phyloP scores from a whole-genome alignment of 305 asterid genomes.

The Solanum hybrid region DNA sequence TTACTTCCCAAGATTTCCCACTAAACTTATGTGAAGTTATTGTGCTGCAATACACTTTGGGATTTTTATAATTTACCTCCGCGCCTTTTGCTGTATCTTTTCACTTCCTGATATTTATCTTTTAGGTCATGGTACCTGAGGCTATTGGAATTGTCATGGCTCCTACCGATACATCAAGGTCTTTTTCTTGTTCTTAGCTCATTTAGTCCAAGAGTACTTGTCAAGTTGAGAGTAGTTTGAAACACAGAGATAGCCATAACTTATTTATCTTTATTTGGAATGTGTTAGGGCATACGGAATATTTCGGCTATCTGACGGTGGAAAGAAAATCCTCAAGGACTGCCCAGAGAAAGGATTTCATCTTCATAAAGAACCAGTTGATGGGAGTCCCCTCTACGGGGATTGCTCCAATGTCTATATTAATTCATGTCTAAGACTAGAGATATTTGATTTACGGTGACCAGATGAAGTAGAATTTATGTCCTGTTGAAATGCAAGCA shows the following conservation, averaged over 20 bases:
- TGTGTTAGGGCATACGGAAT: slow-evolving; percentile 27
- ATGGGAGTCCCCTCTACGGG: slow-evolving; percentile 24
- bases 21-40: background rate
- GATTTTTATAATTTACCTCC: background rate
- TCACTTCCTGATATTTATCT: background rate
- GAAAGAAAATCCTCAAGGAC: slow-evolving; percentile 35
- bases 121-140: slow-evolving; percentile 47
- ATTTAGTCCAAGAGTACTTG: background rate
- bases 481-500: background rate
- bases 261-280: background rate
- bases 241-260: background rate
- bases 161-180: slow-evolving; percentile 40
- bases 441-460: slow-evolving; percentile 34
- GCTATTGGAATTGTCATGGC: slow-evolving; percentile 45
- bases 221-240: background rate
- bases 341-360: slow-evolving; percentile 36
- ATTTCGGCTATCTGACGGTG: slow-evolving; percentile 29
- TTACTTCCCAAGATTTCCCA: background rate
- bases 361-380: slow-evolving; percentile 25
- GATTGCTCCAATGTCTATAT: slow-evolving; percentile 26
- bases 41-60: background rate
- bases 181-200: background rate
- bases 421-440: slow-evolving; percentile 32
- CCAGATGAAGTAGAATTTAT: background rate
- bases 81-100: background rate